phyloP scores from a whole-genome alignment of 1,284 basidiomycete species.

The Microbotryomycetes sp. region DNA sequence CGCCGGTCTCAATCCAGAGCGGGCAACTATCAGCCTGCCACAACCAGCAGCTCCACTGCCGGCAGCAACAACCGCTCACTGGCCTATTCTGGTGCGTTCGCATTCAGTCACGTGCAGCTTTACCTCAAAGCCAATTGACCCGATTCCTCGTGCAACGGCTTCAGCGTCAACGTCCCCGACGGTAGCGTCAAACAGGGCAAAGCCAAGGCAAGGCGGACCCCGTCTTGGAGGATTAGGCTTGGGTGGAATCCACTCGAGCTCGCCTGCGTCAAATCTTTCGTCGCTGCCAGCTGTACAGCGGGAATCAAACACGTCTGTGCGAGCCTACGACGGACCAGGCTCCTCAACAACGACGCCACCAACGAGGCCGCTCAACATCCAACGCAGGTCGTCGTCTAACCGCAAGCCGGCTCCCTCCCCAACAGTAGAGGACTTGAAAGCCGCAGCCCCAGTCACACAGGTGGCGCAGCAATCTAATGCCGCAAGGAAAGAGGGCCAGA shows the following conservation, averaged over 20 bases:
- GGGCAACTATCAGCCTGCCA: not conserved
- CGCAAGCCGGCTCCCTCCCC: not conserved
- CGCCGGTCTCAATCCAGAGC: conserved; percentile 1
- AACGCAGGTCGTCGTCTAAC: not conserved
- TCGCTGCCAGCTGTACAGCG: not conserved
- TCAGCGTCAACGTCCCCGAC: not conserved
- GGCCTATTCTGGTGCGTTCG: no score
- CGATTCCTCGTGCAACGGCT: conserved; percentile 7
- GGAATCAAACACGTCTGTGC: not conserved
- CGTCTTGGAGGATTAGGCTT: conserved; percentile 17
- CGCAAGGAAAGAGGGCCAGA: not conserved
- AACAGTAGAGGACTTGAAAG: not conserved
- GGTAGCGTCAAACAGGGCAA: not conserved
- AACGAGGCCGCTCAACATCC: not conserved
- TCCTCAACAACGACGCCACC: no score
- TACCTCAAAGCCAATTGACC: no score
- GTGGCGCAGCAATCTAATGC: not conserved
- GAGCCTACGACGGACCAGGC: no score
- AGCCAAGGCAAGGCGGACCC: conserved; percentile 11
- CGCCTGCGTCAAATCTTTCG: not conserved
- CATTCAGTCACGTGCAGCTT: no score
- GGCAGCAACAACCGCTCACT: not conserved
- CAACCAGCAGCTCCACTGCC: not conserved
- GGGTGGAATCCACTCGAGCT: conserved; percentile 7
- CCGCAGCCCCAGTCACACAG: not conserved